Evolutionary conservation across 2,329 filamentous ascomycete genomes (phyloP).

Genomic region (Volutella citrinella): DNA sequence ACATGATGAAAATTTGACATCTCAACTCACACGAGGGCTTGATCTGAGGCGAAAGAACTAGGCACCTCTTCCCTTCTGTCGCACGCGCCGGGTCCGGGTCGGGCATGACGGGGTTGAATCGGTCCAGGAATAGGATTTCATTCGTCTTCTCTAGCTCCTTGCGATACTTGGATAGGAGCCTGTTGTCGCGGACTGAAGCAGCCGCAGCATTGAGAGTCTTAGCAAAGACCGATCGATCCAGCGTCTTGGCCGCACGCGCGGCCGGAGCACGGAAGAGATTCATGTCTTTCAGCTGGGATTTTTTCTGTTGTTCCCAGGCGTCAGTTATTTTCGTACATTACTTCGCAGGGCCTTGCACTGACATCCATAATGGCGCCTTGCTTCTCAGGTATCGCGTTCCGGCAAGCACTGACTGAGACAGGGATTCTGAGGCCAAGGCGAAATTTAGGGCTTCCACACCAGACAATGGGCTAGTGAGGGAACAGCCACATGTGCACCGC

Average conservation of each 20-base stretch:
- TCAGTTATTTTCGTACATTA: slow-evolving; percentile 3
- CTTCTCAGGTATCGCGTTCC: slow-evolving; percentile 19
- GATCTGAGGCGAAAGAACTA: slow-evolving; percentile 57
- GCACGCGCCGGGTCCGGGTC: slow-evolving; percentile 58
- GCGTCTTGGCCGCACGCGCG: slow-evolving; percentile 70
- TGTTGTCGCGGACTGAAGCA: slow-evolving; percentile 71
- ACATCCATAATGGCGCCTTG: slow-evolving; percentile 31
- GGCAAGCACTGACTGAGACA: slow-evolving; percentile 19
- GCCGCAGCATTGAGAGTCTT: slow-evolving; percentile 75
- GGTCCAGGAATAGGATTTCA: slow-evolving; percentile 64
- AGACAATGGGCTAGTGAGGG: slow-evolving; percentile 26
- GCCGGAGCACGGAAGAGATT: slow-evolving; percentile 72
- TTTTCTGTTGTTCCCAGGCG: slow-evolving; percentile 17
- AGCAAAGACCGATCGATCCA: slow-evolving; percentile 82
- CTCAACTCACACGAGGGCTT: slow-evolving; percentile 46
- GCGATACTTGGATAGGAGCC: slow-evolving; percentile 70
- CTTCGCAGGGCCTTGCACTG: slow-evolving; percentile 16
- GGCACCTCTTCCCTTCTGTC: slow-evolving; percentile 56
- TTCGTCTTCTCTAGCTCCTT: slow-evolving; percentile 61
- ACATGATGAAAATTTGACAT: no score
- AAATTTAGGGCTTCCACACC: not conserved
- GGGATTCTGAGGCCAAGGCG: slow-evolving; percentile 10
- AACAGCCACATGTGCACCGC: no score
- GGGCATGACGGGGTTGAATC: slow-evolving; percentile 59
- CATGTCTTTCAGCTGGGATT: slow-evolving; percentile 41